phyloP scores from a whole-genome alignment of 495 filamentous ascomycete species.

The Saxophila tyrrhenica region DNA sequence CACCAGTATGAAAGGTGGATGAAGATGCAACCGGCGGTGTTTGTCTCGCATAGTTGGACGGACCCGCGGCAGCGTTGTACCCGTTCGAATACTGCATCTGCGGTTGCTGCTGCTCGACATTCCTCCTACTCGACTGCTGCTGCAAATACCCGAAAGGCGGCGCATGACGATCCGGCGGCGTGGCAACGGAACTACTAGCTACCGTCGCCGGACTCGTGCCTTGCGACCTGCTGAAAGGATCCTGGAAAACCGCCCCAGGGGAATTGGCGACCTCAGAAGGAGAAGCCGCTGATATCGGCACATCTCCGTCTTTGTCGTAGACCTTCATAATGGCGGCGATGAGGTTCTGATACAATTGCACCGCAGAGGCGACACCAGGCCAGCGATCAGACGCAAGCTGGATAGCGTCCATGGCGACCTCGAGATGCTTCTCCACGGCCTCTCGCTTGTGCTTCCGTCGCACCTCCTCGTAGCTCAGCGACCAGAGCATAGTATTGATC shows the following conservation, averaged over 20 bases:
- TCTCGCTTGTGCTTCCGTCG: conserved; percentile 55
- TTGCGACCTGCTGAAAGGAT: conserved; percentile 23
- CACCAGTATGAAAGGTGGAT: conserved; percentile 1
- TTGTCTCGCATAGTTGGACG: background rate
- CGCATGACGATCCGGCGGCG: conserved; percentile 20
- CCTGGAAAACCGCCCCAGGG: conserved; percentile 13
- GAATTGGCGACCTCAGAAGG: conserved; percentile 27
- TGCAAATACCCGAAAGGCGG: conserved; percentile 27
- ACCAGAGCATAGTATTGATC: conserved; percentile 80
- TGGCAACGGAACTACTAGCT: conserved; percentile 22
- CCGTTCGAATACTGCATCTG: conserved; percentile 3
- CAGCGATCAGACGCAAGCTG: conserved; percentile 65
- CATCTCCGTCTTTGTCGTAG: conserved; percentile 54
- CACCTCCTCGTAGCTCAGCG: conserved; percentile 71
- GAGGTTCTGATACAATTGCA: conserved; percentile 65
- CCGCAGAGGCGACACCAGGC: conserved; percentile 79
- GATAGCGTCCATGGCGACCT: conserved; percentile 63
- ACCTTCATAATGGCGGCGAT: conserved; percentile 73
- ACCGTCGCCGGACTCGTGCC: conserved; percentile 28
- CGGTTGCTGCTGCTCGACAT: conserved; percentile 15
- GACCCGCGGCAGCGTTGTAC: background rate
- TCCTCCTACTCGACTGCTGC: conserved; percentile 15
- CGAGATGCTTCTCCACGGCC: conserved; percentile 59
- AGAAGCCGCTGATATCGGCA: conserved; percentile 54
- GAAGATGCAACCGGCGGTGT: conserved; percentile 1